Conservation (phyloP, 163 green algal species). For the Chlorella variabilis region DNA sequence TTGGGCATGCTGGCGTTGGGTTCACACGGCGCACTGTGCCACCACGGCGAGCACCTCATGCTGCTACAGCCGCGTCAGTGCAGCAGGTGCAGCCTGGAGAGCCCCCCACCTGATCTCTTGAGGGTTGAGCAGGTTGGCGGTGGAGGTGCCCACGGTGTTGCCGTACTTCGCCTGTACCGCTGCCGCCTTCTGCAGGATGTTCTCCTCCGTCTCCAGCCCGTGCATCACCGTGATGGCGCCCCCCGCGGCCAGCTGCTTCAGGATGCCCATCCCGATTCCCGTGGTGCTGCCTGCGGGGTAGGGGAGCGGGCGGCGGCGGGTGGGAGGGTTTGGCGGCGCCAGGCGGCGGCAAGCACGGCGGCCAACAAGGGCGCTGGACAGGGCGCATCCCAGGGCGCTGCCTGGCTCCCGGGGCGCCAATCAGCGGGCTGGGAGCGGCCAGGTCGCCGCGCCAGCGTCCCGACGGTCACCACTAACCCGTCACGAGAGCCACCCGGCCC, state of each 20-base stretch:
- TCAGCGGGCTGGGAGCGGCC: no score
- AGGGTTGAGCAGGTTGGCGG: constrained; percentile 62
- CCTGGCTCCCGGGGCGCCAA: no score
- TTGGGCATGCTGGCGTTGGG: no score
- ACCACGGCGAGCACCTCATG: no score
- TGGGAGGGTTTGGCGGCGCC: background rate
- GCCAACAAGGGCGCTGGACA: no score
- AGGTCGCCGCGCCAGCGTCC: no score
- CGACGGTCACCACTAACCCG: constrained; percentile 33
- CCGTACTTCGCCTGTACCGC: constrained; percentile 47
- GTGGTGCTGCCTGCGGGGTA: constrained; percentile 69
- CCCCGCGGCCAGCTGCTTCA: constrained; percentile 64
- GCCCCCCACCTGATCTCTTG: constrained; percentile 64
- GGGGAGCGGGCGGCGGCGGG: background rate
- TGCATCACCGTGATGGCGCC: constrained; percentile 81
- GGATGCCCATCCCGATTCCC: constrained; percentile 79
- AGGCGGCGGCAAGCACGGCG: background rate
- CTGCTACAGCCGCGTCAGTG: no score
- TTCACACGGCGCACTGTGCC: no score
- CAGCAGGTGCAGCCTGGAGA: no score
- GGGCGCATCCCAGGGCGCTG: no score
- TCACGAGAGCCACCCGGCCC: constrained; percentile 33
- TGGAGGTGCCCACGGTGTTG: constrained; percentile 40
- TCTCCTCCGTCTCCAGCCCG: constrained; percentile 59
- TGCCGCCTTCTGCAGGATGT: constrained; percentile 42